Conservation (phyloP, 2,329 filamentous ascomycete species). For the Zopfia rhizophila region DNA sequence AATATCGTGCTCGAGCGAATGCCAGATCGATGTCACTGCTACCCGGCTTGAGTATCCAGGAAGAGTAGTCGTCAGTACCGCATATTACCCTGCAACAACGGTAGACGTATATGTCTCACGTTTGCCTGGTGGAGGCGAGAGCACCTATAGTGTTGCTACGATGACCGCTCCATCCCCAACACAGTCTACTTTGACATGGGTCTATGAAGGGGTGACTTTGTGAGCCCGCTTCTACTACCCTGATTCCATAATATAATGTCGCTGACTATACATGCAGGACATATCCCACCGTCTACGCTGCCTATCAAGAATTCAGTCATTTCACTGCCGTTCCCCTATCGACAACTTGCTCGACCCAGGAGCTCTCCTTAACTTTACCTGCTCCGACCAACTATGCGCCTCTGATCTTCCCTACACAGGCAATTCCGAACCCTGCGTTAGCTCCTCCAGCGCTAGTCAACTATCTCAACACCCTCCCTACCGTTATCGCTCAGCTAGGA, state of each 20-base stretch:
- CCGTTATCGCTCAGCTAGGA: constrained; percentile 42
- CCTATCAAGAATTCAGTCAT: constrained; percentile 43
- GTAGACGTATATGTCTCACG: constrained; percentile 30
- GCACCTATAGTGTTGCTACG: constrained; percentile 20
- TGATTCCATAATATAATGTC: background rate
- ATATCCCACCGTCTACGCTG: constrained; percentile 44
- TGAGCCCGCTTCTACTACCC: background rate
- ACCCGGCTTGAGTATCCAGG: constrained; percentile 41
- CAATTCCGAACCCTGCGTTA: constrained; percentile 31
- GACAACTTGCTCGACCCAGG: constrained; percentile 32
- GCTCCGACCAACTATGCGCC: constrained; percentile 37
- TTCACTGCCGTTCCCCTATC: constrained; percentile 33
- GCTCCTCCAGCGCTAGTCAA: constrained; percentile 40
- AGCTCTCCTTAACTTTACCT: constrained; percentile 30
- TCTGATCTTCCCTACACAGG: constrained; percentile 32
- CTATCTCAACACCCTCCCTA: constrained; percentile 43
- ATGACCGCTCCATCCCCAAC: constrained; percentile 27
- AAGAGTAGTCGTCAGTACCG: constrained; percentile 30
- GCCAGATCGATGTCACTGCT: constrained; percentile 46
- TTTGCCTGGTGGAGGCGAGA: constrained; percentile 3
- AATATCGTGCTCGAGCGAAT: constrained; percentile 36
- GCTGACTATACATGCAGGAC: constrained; percentile 29
- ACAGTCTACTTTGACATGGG: constrained; percentile 38
- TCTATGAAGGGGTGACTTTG: constrained; percentile 32
- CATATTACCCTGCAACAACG: constrained; percentile 27